Base-by-base conservation (phyloP, 768 basidiomycete species). In the Lactifluus rugatus region DNA sequence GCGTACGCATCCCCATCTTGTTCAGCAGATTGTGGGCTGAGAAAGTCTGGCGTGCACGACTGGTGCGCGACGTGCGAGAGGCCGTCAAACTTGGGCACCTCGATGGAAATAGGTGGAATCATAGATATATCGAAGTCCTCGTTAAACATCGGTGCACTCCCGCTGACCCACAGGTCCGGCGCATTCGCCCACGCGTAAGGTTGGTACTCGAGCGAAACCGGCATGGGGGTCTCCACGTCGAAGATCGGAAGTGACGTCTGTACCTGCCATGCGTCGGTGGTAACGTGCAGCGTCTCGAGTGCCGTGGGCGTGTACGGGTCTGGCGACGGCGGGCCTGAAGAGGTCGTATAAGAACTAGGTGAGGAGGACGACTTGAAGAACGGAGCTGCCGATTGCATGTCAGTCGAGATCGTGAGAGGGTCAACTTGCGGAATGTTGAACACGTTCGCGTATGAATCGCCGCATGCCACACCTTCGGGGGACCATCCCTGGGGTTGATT, bases 61-160 rank as follows among this genome's bases (percentile, higher is more conserved):
- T 62, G 60, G 16, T 54, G 54, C 16, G 44, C 48, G 23, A 49
- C 16, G 17, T 42, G 54, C 28, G 32, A 39, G 14, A 52, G 25
- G 45, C 57, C 61, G 34, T 73, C 74, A 47, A 72, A 76, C 45
- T 80, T 81, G 48, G 78, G 73, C 59, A 79, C 66, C 16, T 80
- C 81, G 53, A 85, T 72, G 61, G 84, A 78, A 67, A 85, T 77
- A 0, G 84, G 79, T 2, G 83, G 84, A 62, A 87, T 87, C 23
- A 81, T 72, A 63, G 66, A 71, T 62, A 87, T 69, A 66, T 86
- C 84, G 67, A 86, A 87, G 70, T 87, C 85, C 68, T 84, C 82
- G 55, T 75, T 77, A 39, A 72, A 72, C 46, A 86, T 70, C 55
- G 73, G 62, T 49, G 71, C 68, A 63, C 62, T 23, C 64, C 75